Conservation (phyloP, 345 rosid species). For the Bruguiera parviflora region DNA sequence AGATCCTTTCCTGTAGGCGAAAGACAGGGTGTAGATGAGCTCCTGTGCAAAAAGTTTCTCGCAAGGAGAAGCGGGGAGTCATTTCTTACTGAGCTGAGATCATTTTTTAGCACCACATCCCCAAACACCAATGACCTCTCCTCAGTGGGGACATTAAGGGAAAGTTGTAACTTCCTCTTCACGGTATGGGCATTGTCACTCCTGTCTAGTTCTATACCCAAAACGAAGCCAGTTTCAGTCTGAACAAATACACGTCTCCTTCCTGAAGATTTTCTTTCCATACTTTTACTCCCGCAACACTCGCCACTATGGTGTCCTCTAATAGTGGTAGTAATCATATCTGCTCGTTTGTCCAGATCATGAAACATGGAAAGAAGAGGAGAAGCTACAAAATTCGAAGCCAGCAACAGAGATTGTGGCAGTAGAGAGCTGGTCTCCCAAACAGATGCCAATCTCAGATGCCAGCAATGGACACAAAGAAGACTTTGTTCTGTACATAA, state of each 20-base stretch:
- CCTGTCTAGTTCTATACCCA: slow-evolving; percentile 42
- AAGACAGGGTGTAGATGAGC: slow-evolving; percentile 46
- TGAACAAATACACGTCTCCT: slow-evolving; percentile 47
- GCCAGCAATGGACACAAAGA: slow-evolving; percentile 27
- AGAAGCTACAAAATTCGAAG: slow-evolving; percentile 15
- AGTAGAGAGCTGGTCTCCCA: slow-evolving; percentile 42
- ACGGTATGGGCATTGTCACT: slow-evolving; percentile 46
- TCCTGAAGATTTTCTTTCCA: slow-evolving; percentile 30
- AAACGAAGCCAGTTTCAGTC: slow-evolving; percentile 41
- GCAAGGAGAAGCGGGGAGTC: slow-evolving; percentile 40
- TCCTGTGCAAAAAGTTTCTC: slow-evolving; percentile 37
- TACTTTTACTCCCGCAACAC: slow-evolving; percentile 22
- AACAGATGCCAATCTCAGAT: slow-evolving; percentile 40
- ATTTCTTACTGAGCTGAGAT: slow-evolving; percentile 38
- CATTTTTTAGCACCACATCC: slow-evolving; percentile 39
- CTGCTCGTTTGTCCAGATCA: slow-evolving; percentile 26
- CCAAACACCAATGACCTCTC: slow-evolving; percentile 41
- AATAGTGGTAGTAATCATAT: slow-evolving; percentile 30
- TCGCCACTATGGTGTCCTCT: slow-evolving; percentile 28
- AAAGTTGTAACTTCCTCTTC: slow-evolving; percentile 42
- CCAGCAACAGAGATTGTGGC: slow-evolving; percentile 15
- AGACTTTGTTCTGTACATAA: slow-evolving; percentile 17
- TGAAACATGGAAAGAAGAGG: slow-evolving; percentile 33
- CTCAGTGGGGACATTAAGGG: slow-evolving; percentile 44
- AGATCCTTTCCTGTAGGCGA: slow-evolving; percentile 37